A percentile compares a stretch with the other conserved stretches of the same genome.
These are phyloP conservation scores for Rhodosporidiobolus sp. DNA, from an alignment of 768 basidiomycete genomes.

Conservation along the genomic window DNA sequence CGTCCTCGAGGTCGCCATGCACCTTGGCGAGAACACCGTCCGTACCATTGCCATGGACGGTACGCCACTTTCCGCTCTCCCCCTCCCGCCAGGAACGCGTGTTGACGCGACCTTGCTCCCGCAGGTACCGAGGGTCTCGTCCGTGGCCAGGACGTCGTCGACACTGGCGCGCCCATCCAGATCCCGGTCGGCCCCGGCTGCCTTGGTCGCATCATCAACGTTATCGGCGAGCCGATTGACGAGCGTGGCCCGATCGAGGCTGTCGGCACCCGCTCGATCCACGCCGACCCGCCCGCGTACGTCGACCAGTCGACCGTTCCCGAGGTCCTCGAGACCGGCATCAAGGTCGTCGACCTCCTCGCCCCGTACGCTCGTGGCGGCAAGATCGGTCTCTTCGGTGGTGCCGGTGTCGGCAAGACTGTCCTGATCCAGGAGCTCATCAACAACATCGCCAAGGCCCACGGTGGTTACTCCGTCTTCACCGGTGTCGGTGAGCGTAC, in stretches of 20 bases:
- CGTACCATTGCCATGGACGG: conserved; percentile 96
- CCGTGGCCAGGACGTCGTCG: conserved; percentile 93
- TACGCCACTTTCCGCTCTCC: background rate
- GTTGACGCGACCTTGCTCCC: background rate
- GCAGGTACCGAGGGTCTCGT: conserved; percentile 95
- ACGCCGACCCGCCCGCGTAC: conserved; percentile 94
- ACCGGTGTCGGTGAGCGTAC: conserved; percentile 99
- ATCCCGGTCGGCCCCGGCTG: conserved; percentile 93
- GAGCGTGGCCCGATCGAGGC: conserved; percentile 99
- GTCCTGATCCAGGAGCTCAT: conserved; percentile 95
- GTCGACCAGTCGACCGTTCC: conserved; percentile 98
- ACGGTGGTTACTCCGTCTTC: conserved; percentile 93
- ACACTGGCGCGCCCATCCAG: conserved; percentile 93
- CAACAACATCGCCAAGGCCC: conserved; percentile 99
- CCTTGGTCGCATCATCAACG: conserved; percentile 99
- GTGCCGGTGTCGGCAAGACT: conserved; percentile 99
- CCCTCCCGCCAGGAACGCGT: background rate
- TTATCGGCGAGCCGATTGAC: conserved; percentile 99
- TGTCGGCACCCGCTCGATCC: conserved; percentile 71
- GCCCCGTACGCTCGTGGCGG: conserved; percentile 99
- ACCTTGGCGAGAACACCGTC: conserved; percentile 98
- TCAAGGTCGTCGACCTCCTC: conserved; percentile 99
- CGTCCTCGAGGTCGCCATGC: conserved; percentile 97
- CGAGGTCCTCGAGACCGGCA: conserved; percentile 98
- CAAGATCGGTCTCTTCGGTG: conserved; percentile 99